These are phyloP conservation scores for Neodidymelliopsis sp. DNA, from an alignment of 2,329 filamentous ascomycete species.

Conservation along the genomic window DNA sequence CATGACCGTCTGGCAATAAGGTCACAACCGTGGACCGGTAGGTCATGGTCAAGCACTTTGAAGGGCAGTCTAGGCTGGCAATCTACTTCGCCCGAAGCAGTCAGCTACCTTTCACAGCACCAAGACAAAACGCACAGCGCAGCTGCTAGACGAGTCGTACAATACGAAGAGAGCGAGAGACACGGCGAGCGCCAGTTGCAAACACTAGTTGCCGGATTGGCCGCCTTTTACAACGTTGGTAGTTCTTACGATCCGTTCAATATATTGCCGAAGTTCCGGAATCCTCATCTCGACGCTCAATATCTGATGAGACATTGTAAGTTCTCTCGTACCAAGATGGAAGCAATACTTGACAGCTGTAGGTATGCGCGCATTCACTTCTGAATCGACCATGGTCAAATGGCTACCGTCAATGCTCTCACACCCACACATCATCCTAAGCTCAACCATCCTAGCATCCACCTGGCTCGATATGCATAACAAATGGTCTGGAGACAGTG, in stretches of 20 bases:
- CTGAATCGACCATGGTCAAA: conserved; percentile 29
- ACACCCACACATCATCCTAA: conserved; percentile 38
- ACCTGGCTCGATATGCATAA: conserved; percentile 42
- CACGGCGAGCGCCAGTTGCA: conserved; percentile 28
- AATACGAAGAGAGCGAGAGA: conserved; percentile 27
- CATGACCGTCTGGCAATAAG: neutral
- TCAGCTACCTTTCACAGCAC: conserved; percentile 3
- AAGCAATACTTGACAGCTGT: neutral
- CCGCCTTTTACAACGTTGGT: conserved; percentile 18
- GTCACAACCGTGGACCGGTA: neutral
- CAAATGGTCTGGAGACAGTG: conserved; percentile 33
- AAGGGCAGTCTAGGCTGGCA: conserved; percentile 4
- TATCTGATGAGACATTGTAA: conserved; percentile 8
- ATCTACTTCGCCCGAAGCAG: neutral
- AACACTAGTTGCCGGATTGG: conserved; percentile 22
- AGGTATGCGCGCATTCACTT: conserved; percentile 35
- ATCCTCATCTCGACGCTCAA: neutral
- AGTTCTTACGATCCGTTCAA: conserved; percentile 8
- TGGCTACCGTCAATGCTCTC: conserved; percentile 39
- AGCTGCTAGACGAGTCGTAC: conserved; percentile 8
- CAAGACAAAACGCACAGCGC: neutral
- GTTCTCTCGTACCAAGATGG: neutral
- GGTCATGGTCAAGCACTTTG: neutral
- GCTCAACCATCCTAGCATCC: conserved; percentile 31
- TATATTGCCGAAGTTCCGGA: neutral